These are phyloP conservation scores for Candida ovalis DNA, from an alignment of 805 yeast genomes.

Conservation along the genomic window DNA sequence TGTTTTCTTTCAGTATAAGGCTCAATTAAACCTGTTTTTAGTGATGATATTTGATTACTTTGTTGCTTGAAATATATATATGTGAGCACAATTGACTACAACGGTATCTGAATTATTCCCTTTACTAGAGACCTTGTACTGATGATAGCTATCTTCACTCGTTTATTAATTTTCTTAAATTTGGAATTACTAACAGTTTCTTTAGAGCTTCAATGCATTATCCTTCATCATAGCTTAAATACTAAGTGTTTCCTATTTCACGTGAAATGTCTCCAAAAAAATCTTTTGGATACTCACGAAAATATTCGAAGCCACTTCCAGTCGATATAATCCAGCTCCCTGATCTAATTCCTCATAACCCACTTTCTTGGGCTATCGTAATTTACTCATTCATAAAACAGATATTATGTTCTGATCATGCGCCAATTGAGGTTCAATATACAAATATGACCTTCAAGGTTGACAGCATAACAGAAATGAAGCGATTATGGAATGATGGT, in stretches of 20 bases:
- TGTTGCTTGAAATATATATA: slow-evolving; percentile 21
- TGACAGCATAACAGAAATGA: slow-evolving; percentile 42
- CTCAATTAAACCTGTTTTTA: background rate
- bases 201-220: background rate
- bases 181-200: slow-evolving; percentile 8
- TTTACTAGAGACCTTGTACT: background rate
- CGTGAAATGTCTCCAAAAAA: slow-evolving; percentile 7
- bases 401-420: background rate
- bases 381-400: slow-evolving; percentile 25
- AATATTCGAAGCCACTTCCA: slow-evolving; percentile 36
- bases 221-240: background rate
- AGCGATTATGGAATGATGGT: slow-evolving; percentile 72
- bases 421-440: slow-evolving; percentile 6
- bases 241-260: background rate
- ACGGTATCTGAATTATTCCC: slow-evolving; percentile 33
- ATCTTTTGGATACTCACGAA: slow-evolving; percentile 5
- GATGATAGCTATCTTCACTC: background rate
- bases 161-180: background rate
- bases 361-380: slow-evolving; percentile 41
- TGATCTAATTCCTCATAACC: slow-evolving; percentile 40
- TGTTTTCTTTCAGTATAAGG: background rate
- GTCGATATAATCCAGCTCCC: slow-evolving; percentile 35
- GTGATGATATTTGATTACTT: slow-evolving; percentile 7
- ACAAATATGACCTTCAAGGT: slow-evolving; percentile 36
- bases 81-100: slow-evolving; percentile 34